Percentiles rank a stretch among this genome's conserved stretches.
Evolutionary conservation across 345 rosid species (phyloP).

Genomic region (Nasturtium officinale): DNA sequence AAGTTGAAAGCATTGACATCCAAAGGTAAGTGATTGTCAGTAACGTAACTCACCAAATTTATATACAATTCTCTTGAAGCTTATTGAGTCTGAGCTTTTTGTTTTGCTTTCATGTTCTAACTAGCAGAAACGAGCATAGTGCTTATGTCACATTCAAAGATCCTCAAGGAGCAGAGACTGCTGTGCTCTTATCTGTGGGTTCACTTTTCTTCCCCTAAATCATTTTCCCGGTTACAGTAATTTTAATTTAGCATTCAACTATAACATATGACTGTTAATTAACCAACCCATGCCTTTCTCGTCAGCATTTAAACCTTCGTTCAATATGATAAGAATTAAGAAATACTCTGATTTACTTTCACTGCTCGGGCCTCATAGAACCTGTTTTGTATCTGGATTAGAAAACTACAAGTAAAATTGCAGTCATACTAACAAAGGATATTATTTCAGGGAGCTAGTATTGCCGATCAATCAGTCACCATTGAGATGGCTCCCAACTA

Average conservation of each 20-base stretch:
- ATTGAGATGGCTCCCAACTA: conserved; percentile 72
- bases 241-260: conserved; percentile 5
- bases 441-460: conserved; percentile 70
- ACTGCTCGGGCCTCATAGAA: not conserved
- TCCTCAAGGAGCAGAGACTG: conserved; percentile 83
- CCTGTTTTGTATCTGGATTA: not conserved
- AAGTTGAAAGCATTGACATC: conserved; percentile 69
- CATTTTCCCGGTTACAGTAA: not conserved
- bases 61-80: not conserved
- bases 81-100: conserved; percentile 16
- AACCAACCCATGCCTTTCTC: conserved; percentile 19
- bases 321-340: not conserved
- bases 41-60: not conserved
- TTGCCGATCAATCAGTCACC: conserved; percentile 72
- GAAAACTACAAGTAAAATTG: not conserved
- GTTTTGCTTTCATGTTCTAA: conserved; percentile 26
- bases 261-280: not conserved
- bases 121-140: conserved; percentile 50
- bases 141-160: conserved; percentile 84
- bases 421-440: conserved; percentile 21
- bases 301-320: conserved; percentile 1
- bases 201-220: conserved; percentile 5
- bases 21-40: conserved; percentile 49
- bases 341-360: conserved; percentile 10
- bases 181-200: conserved; percentile 80